Evolutionary conservation across 768 basidiomycete species (phyloP).

Genomic region (Panaeolus papilionaceus): DNA sequence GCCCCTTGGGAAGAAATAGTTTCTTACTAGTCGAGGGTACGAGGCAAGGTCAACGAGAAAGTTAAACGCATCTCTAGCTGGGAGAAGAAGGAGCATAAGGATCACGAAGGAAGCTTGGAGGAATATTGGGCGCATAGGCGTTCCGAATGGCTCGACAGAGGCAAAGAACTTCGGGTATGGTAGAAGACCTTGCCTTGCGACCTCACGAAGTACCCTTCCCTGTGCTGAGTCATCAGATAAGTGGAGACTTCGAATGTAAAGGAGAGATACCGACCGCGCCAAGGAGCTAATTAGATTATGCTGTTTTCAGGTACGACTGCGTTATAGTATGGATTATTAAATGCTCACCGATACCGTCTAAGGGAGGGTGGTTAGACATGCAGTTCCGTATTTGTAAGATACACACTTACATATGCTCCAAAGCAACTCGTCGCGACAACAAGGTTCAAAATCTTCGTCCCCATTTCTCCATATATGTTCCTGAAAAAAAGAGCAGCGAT

Average conservation of each 20-base stretch:
- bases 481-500: slow-evolving; percentile 42
- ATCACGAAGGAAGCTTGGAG: slow-evolving; percentile 46
- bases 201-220: slow-evolving; percentile 54
- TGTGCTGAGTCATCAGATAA: slow-evolving; percentile 30
- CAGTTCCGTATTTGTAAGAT: too few relatives aligned
- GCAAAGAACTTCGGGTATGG: slow-evolving; percentile 55
- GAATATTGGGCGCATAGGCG: slow-evolving; percentile 49
- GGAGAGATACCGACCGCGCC: neutral
- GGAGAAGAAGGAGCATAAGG: slow-evolving; percentile 46
- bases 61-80: slow-evolving; percentile 44
- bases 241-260: neutral
- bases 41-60: slow-evolving; percentile 45
- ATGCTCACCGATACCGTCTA: slow-evolving; percentile 1
- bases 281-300: neutral
- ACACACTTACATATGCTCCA: slow-evolving; percentile 40
- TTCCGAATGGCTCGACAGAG: slow-evolving; percentile 54
- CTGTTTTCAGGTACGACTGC: neutral
- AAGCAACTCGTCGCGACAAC: slow-evolving; percentile 42
- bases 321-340: neutral
- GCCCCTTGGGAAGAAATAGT: neutral
- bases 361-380: neutral
- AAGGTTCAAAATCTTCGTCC: slow-evolving; percentile 37
- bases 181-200: slow-evolving; percentile 58
- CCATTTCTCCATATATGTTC: slow-evolving; percentile 35
- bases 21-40: slow-evolving; percentile 44